A percentile compares a stretch with the other conserved stretches of the same genome.
Conservation (phyloP, 768 basidiomycete genomes). For the Leccinum disarticulatum region DNA sequence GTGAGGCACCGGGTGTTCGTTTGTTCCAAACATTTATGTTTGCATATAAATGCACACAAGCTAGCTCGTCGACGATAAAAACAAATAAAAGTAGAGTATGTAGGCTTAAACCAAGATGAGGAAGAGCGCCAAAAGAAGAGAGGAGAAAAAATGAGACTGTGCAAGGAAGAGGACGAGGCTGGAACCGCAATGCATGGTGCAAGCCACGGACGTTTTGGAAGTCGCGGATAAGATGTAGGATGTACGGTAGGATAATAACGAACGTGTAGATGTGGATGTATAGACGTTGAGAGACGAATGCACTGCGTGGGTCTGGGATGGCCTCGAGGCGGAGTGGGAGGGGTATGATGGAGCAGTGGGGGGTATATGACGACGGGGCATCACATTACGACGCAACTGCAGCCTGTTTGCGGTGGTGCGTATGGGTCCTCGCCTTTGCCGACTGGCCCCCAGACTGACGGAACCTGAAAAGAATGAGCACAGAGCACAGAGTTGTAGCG, state of each 20-base stretch:
- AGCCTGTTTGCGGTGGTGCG: constrained; percentile 74
- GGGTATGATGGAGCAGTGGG: constrained; percentile 34
- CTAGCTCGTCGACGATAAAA: constrained; percentile 31
- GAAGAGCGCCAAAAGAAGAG: neutral
- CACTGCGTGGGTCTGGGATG: constrained; percentile 14
- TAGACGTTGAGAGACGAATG: constrained; percentile 24
- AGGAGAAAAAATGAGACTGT: constrained; percentile 4
- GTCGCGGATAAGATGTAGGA: constrained; percentile 16
- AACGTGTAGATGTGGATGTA: constrained; percentile 23
- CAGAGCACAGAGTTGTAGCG: constrained; percentile 29
- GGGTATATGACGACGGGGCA: constrained; percentile 33
- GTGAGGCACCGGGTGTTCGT: neutral
- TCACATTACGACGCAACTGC: constrained; percentile 74
- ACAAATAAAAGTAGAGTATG: constrained; percentile 35
- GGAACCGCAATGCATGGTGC: constrained; percentile 24
- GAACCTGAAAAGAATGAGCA: constrained; percentile 46
- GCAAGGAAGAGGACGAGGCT: constrained; percentile 11
- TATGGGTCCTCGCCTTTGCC: constrained; percentile 92
- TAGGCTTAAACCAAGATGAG: constrained; percentile 24
- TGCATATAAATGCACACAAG: constrained; percentile 25
- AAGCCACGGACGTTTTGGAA: constrained; percentile 27
- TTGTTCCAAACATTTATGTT: constrained; percentile 32
- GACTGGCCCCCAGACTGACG: constrained; percentile 92
- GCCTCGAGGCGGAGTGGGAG: constrained; percentile 9
- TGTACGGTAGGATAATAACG: constrained; percentile 31